Conservation (phyloP, 2,329 filamentous ascomycete genomes). For the Trichoderma sp. region DNA sequence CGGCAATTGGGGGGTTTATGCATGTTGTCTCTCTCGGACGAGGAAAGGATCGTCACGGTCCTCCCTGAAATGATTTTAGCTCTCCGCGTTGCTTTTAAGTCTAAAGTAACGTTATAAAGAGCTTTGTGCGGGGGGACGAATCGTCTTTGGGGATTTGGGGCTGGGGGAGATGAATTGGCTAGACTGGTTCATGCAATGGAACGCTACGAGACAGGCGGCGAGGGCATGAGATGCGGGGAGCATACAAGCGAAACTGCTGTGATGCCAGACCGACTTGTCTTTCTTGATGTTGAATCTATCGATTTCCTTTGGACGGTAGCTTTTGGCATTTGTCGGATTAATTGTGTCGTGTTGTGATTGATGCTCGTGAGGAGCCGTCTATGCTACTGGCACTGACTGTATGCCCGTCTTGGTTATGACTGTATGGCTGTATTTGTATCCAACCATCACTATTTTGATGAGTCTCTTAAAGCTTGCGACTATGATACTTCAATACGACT, state of each 20-base stretch:
- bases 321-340: neutral
- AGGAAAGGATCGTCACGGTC: neutral
- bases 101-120: constrained; percentile 5
- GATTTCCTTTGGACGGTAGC: fast-evolving
- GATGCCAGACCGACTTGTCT: neutral
- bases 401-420: neutral
- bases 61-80: neutral
- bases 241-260: neutral
- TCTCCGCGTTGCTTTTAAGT: neutral
- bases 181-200: neutral
- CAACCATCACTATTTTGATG: neutral
- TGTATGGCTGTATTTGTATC: neutral
- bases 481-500: too few species aligned
- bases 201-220: neutral
- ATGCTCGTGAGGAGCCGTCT: neutral
- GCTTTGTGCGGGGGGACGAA: constrained; percentile 4
- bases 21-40: neutral
- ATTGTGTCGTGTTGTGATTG: neutral
- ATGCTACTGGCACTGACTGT: neutral
- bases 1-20: neutral
- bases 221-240: neutral
- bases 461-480: neutral
- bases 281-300: too few species aligned
- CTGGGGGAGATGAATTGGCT: neutral
- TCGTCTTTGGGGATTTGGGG: neutral